Percentiles rank a stretch among this genome's conserved stretches.
Conservation (phyloP, 2,329 filamentous ascomycete genomes). For the Parasarocladium wereldwijsianum region DNA sequence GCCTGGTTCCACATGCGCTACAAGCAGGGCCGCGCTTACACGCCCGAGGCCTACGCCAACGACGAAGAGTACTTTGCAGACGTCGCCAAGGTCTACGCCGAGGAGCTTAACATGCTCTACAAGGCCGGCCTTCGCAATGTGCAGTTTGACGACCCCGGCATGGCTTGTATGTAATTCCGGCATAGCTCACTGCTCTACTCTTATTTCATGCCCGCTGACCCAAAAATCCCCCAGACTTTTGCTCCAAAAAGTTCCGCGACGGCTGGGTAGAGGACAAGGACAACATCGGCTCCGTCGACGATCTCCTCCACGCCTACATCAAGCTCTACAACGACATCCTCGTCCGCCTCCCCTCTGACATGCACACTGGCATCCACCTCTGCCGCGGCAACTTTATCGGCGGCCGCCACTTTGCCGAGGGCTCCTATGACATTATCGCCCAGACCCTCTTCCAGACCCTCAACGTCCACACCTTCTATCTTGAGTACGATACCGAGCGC, state of each 20-base stretch:
- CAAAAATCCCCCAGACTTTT: conserved; percentile 53
- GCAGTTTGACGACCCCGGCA: conserved; percentile 53
- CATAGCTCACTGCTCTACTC: too few relatives aligned
- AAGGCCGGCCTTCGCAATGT: conserved; percentile 48
- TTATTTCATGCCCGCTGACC: conserved; percentile 4
- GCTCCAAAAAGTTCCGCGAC: conserved; percentile 54
- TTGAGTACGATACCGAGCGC: conserved; percentile 53
- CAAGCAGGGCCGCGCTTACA: conserved; percentile 12
- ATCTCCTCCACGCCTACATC: conserved; percentile 63
- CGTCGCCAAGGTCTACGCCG: conserved; percentile 50
- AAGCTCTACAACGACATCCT: conserved; percentile 62
- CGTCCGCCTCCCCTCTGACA: conserved; percentile 46
- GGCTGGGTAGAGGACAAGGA: conserved; percentile 54
- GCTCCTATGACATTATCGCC: conserved; percentile 52
- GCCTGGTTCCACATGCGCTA: conserved; percentile 21
- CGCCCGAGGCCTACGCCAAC: conserved; percentile 11
- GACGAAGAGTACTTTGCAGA: conserved; percentile 42
- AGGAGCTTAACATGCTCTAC: conserved; percentile 46
- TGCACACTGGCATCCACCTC: conserved; percentile 65
- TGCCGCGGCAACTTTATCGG: conserved; percentile 57
- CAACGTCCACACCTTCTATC: conserved; percentile 52
- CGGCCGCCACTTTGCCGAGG: conserved; percentile 50
- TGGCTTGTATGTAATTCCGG: conserved; percentile 39
- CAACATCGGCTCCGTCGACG: conserved; percentile 52
- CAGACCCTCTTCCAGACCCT: conserved; percentile 49